Evolutionary conservation across 345 rosid species (phyloP), one percentile per base, ranked within the genome.

Genomic region (Ailanthus altissimus): DNA sequence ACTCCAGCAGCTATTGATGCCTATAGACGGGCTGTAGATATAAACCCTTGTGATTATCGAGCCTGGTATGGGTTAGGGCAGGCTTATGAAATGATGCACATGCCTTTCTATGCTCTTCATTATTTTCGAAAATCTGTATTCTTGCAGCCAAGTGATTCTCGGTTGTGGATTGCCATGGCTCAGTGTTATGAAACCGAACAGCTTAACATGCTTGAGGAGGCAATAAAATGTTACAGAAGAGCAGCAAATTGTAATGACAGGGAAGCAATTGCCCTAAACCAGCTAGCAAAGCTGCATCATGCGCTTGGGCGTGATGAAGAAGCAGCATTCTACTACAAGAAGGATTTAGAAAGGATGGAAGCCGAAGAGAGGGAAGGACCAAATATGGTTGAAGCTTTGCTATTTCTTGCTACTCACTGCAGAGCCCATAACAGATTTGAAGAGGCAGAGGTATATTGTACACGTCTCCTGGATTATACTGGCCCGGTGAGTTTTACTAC

Each of bases 61-160:
- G 98, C 98, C 51, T 94, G 98, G 98, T 92, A 94, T 82, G 98
- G 98, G 28, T 84, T 94, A 71, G 98, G 97, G 75, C 98, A 94
- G 78, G 96, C 97, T 23, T 94, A 96, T 81, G 97, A 96, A 86
- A 92, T 96, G 98, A 92, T 90, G 91, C 84, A 91, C 78, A 87
- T 92, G 97, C 95, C 97, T 21, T 87, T 90, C 78, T 93, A 93
- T 78, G 98, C 98, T n/a, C 92, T 96, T 60, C 95, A 93, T 77
- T 96, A 96, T 85, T 96, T 96, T 54, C 89, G 88, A 70, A 96
- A 94, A 78, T 91, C 99, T 28, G 91, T 96, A 32, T 94, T 86
- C 85, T 90, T 93, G 83, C 97, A 93, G 74, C 95, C 98, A 3
- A 89, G 80, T 78, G 98, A 96, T 88, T 90, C 98, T 80, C 89